phyloP scores from a whole-genome alignment of 352 stramenopile genomes.

The Pythium oligandrum region DNA sequence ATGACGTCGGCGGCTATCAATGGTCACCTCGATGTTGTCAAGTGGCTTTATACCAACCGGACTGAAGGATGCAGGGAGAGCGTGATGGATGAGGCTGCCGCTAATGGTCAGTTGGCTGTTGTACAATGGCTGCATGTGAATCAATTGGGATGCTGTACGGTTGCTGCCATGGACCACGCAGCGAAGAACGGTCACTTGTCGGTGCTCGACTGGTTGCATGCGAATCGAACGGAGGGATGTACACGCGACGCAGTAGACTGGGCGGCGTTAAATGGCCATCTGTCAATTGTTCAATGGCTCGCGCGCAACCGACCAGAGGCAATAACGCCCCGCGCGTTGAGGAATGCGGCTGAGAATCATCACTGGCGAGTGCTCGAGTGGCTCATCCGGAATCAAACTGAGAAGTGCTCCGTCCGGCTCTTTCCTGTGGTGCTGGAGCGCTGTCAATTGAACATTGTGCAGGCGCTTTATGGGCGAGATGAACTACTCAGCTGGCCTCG shows the following conservation, averaged over 20 bases:
- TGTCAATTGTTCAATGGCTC: conserved; percentile 3
- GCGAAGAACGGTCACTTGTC: conserved; percentile 1
- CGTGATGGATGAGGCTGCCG: conserved; percentile 7
- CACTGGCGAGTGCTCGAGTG: not conserved
- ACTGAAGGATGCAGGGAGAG: not conserved
- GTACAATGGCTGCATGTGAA: conserved; percentile 5
- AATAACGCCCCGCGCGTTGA: not conserved
- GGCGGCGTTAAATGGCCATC: conserved; percentile 6
- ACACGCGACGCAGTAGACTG: not conserved
- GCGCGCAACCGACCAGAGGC: not conserved
- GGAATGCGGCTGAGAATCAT: not conserved
- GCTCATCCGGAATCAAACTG: too few relatives aligned
- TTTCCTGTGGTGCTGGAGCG: too few relatives aligned
- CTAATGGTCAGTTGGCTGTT: conserved; percentile 4
- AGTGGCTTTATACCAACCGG: conserved; percentile 8
- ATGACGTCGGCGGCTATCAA: conserved; percentile 4
- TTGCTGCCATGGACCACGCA: conserved; percentile 4
- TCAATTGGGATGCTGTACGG: not conserved
- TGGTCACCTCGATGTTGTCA: conserved; percentile 1
- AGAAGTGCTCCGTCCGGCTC: too few relatives aligned
- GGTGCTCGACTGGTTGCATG: conserved; percentile 3
- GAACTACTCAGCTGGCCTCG: too few relatives aligned
- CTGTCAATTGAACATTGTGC: too few relatives aligned
- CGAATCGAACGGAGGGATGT: not conserved
- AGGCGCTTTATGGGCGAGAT: too few relatives aligned